Base-by-base conservation (phyloP, 805 yeast species). In the Candida maltosa region DNA sequence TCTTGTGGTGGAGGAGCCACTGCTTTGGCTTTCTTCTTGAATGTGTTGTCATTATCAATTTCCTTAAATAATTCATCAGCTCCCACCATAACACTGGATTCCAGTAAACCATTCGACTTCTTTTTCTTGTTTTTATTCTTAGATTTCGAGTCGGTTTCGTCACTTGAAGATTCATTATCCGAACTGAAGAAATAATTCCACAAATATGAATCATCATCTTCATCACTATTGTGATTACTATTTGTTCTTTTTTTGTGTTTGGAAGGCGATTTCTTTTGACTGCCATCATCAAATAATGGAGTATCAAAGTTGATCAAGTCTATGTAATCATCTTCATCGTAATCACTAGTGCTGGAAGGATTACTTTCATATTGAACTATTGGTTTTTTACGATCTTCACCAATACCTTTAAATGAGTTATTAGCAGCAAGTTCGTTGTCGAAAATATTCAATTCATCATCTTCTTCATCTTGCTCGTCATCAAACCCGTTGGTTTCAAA, bases 141-240 rank as follows among this genome's bases (percentile, higher is more conserved):
- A n/a, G n/a, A 6, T 19, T n/a, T 21, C 4, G 33, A 38, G 12
- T 45, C 51, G 6, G 49, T 56, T 6, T 48, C 54, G 22, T 52
- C 58, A 25, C 47, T 42, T n/a, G 49, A 47, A 11, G 60, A 54
- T 15, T 59, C 64, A 26, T 59, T 57, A 40, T 65, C 71, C 2
- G 67, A 57, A 37, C 70, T 63, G 49, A 85, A 80, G 46, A 84
- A 81, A 56, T 84, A 83, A 51, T 81, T 81, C 80, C 88, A 77
- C 26, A 85, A 62, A 48, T 83, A 80, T 4, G 83, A 70, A 49
- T 83, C 89, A 52, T 80, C 88, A 18, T 76, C 80, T 26, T 74
- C 77, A 29, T 65, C 68, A 33, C 60, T 54, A 32, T 39, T 40
- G 34, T 26, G 44, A 23, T 37, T 36, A 26, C 26, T 40, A 15